phyloP scores from a whole-genome alignment of 2,329 filamentous ascomycete species.

The Rugonectria rugulosa region DNA sequence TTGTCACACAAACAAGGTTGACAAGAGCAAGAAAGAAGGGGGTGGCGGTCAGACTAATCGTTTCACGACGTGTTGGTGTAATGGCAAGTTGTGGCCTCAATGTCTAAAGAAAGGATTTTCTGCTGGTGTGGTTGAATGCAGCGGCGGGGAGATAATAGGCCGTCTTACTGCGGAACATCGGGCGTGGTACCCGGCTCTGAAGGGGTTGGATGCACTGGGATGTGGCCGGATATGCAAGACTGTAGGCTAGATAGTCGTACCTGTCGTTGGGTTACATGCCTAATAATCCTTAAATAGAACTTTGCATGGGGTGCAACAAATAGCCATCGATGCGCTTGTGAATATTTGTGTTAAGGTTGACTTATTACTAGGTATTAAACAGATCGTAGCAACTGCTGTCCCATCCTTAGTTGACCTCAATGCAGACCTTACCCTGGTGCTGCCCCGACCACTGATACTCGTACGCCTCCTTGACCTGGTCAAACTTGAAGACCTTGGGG shows the following conservation, averaged over 20 bases:
- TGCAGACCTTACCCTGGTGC: slow-evolving; percentile 50
- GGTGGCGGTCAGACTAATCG: not conserved
- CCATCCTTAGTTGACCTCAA: slow-evolving; percentile 39
- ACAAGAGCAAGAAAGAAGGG: not conserved
- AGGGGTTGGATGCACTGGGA: not conserved
- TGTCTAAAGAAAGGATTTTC: slow-evolving; percentile 11
- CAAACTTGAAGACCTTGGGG: slow-evolving; percentile 52
- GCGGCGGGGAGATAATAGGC: slow-evolving; percentile 8
- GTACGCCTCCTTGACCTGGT: slow-evolving; percentile 53
- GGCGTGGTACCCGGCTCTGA: not conserved
- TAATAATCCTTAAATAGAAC: not conserved
- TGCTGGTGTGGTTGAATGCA: slow-evolving; percentile 1
- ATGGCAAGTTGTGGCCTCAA: not conserved
- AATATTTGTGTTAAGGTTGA: not conserved
- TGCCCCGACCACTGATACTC: slow-evolving; percentile 49
- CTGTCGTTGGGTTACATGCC: not conserved
- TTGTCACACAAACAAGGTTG: not conserved
- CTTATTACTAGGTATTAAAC: not conserved
- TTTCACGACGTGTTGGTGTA: slow-evolving; percentile 10
- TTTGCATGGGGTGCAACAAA: not conserved
- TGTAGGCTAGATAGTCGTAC: not conserved
- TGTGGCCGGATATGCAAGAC: not conserved
- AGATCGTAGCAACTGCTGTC: slow-evolving; percentile 4
- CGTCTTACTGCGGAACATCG: slow-evolving; percentile 11
- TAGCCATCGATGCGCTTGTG: not conserved